These are phyloP conservation scores for Moricandia moricandioides DNA, from an alignment of 345 rosid genomes.

Conservation along the genomic window DNA sequence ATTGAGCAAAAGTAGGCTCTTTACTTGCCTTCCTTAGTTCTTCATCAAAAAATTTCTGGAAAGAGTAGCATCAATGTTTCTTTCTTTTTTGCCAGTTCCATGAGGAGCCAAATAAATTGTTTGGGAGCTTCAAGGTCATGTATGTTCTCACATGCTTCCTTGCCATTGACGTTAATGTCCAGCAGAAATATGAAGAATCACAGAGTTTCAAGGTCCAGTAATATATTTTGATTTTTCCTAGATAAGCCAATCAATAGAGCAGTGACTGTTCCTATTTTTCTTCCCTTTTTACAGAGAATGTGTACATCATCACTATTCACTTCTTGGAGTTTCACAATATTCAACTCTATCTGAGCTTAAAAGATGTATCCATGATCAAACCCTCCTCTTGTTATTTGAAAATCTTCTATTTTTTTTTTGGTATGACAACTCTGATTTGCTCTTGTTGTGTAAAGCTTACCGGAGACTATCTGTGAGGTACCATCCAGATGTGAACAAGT, in stretches of 20 bases:
- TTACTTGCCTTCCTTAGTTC: not conserved
- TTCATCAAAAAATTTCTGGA: no score
- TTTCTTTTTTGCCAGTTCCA: slow-evolving; percentile 39
- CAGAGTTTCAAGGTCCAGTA: slow-evolving; percentile 74
- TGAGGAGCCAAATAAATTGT: slow-evolving; percentile 45
- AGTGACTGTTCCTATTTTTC: slow-evolving; percentile 32
- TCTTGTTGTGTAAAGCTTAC: slow-evolving; percentile 57
- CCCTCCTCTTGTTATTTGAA: not conserved
- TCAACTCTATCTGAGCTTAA: slow-evolving; percentile 89
- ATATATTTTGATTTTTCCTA: slow-evolving; percentile 3
- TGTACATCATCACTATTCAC: slow-evolving; percentile 44
- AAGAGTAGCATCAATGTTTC: not conserved
- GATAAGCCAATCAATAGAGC: not conserved
- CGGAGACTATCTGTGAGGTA: slow-evolving; percentile 87
- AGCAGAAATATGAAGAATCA: slow-evolving; percentile 44
- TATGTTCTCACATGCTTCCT: slow-evolving; percentile 56
- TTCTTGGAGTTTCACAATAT: slow-evolving; percentile 83
- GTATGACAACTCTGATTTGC: slow-evolving; percentile 7
- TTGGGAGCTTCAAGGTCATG: slow-evolving; percentile 60
- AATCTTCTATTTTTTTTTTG: not conserved
- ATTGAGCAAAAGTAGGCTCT: not conserved
- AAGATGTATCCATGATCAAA: slow-evolving; percentile 52
- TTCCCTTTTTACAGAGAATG: not conserved
- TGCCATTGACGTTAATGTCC: slow-evolving; percentile 43
- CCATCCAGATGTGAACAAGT: slow-evolving; percentile 99